Evolutionary conservation across 2,329 filamentous ascomycete species (phyloP), one percentile per base, ranked within the genome.

Genomic region (Cadophora sp.): DNA sequence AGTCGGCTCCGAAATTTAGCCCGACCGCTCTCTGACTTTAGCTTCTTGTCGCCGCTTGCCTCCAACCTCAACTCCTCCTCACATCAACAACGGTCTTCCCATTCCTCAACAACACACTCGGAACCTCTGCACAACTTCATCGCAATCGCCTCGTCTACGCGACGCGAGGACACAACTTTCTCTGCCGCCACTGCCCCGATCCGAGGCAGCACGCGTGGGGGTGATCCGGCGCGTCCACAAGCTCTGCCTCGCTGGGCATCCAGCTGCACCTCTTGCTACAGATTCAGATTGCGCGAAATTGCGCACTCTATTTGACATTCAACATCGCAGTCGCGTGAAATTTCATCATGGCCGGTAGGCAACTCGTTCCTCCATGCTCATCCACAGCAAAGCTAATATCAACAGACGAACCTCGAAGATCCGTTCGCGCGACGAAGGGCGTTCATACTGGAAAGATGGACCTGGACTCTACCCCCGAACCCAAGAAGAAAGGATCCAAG

Each of bases 391-490:
- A 59, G 70, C 75, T 77, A 73, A 77, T 68, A 66, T 27, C 50
- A 60, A 65, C 69, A 91, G 89, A 91, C 73, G 95, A 97, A 86
- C 92, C 94, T 68, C 91, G 96, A 79, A 92, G 96, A 78, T 99
- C 96, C 53, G 94, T 96, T 73, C 92, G 96, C 77, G 94, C 95
- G 76, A 99, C 96, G 72, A 99, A 99, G 79, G 96, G 96, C 78
- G 94, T 97, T 76, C 94, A 98, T 81, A 91, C 89, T 29, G 97
- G 97, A 81, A 91, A 92, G 73, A 90, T 93, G 74, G 94, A 97
- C 77, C 85, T 92, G 74, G 91, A 93, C 68, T 84, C 86, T 70
- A 83, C 83, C 2, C 77, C 82, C 68, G 83, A 86, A 66, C 79
- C 64, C 22, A 81, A 86, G 64, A 90, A 90, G 73, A 79, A 79